Conservation (phyloP, 345 rosid species). For the sweet orange (Citrus sinensis) region DNA sequence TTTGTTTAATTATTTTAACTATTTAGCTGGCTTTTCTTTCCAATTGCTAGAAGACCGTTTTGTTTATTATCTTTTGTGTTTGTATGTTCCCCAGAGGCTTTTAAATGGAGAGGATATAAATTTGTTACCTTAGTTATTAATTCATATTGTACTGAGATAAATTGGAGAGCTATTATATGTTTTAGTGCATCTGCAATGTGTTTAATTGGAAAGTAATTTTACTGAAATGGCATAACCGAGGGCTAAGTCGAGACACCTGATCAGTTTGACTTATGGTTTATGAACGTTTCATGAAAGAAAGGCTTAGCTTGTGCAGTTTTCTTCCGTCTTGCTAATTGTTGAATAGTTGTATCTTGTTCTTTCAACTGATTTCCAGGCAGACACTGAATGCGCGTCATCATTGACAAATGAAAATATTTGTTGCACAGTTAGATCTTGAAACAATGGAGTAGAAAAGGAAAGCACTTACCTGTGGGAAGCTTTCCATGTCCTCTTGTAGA, state of each 20-base stretch:
- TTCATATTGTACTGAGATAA: background rate
- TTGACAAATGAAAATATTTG: no score
- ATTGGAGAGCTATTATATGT: background rate
- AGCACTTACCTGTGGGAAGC: background rate
- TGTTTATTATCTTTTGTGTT: background rate
- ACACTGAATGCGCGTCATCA: no score
- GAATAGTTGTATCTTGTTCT: no score
- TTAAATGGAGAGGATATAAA: background rate
- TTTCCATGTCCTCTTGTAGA: background rate
- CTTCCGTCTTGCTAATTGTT: background rate
- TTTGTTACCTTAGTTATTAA: background rate
- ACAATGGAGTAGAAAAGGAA: background rate
- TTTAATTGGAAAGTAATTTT: background rate
- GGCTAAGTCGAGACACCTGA: background rate
- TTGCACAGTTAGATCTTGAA: background rate
- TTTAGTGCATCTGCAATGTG: background rate
- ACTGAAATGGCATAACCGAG: no score
- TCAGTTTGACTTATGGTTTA: background rate
- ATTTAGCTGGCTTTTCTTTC: background rate
- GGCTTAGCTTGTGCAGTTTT: background rate
- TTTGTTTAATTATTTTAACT: background rate
- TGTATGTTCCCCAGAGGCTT: background rate
- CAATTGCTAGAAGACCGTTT: no score
- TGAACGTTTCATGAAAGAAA: background rate
- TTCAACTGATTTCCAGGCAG: no score